Evolutionary conservation across 768 basidiomycete genomes (phyloP).

Genomic region (Leccinum arenicola): DNA sequence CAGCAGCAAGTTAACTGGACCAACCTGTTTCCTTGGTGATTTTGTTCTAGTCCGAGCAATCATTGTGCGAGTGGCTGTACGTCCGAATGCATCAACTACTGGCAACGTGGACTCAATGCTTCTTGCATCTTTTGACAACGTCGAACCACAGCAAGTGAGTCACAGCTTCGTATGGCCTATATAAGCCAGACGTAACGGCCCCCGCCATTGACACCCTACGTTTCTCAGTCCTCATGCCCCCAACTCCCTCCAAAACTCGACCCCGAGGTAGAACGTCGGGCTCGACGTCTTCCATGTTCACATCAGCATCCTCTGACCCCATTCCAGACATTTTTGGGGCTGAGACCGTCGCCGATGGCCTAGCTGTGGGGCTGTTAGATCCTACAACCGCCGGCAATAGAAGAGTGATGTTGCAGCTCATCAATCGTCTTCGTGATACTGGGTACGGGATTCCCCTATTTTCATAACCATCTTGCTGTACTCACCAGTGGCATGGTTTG

Average conservation of each 20-base stretch:
- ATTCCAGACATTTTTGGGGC: neutral
- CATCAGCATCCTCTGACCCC: neutral
- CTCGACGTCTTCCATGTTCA: conserved; percentile 1
- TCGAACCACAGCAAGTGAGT: conserved; percentile 3
- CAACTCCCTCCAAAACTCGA: neutral
- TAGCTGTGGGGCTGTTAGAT: conserved; percentile 52
- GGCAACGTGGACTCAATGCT: neutral
- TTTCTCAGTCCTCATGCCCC: neutral
- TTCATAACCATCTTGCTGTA: neutral
- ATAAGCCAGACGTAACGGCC: conserved; percentile 3
- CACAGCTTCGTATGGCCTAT: conserved; percentile 8
- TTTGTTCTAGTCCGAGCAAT: neutral
- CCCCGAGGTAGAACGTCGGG: neutral
- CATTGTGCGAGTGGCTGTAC: neutral
- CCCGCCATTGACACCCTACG: neutral
- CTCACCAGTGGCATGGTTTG: neutral
- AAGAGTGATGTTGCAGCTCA: conserved; percentile 52
- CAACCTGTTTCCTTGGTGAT: neutral
- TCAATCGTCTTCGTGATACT: conserved; percentile 59
- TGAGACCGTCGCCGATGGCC: neutral
- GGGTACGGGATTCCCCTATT: conserved; percentile 40
- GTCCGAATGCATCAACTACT: neutral
- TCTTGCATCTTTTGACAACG: neutral
- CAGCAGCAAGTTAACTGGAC: neutral
- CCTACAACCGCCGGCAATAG: conserved; percentile 40